Evolutionary conservation across 1,139 yeast species (phyloP).

Genomic region (Sugiyamaella pinicola): DNA sequence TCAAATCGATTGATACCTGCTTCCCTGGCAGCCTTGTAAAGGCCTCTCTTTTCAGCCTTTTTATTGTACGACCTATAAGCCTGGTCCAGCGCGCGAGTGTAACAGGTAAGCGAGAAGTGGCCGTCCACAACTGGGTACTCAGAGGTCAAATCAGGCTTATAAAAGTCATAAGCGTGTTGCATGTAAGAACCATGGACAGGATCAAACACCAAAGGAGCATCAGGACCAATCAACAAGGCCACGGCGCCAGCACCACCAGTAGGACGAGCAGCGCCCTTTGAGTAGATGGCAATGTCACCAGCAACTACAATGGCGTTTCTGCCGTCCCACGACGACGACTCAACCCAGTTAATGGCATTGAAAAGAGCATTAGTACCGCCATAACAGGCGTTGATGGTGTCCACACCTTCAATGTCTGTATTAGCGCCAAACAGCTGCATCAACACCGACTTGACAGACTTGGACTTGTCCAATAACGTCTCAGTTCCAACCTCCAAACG

Average conservation of each 20-base stretch:
- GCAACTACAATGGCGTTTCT: constrained; percentile 96
- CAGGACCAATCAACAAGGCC: constrained; percentile 94
- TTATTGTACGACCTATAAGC: constrained; percentile 82
- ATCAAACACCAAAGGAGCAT: constrained; percentile 95
- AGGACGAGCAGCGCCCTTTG: constrained; percentile 98
- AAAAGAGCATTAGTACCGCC: constrained; percentile 97
- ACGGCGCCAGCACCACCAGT: constrained; percentile 99
- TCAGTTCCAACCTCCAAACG: constrained; percentile 99
- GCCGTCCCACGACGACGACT: constrained; percentile 97
- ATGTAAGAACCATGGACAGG: constrained; percentile 84
- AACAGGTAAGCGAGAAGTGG: constrained; percentile 91
- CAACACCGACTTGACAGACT: constrained; percentile 92
- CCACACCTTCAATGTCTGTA: constrained; percentile 93
- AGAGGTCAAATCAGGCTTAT: constrained; percentile 94
- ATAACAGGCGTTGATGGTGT: constrained; percentile 96
- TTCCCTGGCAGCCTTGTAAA: constrained; percentile 29
- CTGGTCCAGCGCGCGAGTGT: constrained; percentile 88
- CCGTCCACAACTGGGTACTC: constrained; percentile 99
- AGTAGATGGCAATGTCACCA: constrained; percentile 97
- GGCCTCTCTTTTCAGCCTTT: constrained; percentile 67
- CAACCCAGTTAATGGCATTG: constrained; percentile 94
- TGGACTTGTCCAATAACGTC: constrained; percentile 93
- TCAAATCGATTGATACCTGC: constrained; percentile 68
- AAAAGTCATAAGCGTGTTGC: constrained; percentile 97
- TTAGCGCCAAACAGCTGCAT: constrained; percentile 93